These are phyloP conservation scores for Suillus spraguei DNA, from an alignment of 768 basidiomycete genomes.

Conservation along the genomic window DNA sequence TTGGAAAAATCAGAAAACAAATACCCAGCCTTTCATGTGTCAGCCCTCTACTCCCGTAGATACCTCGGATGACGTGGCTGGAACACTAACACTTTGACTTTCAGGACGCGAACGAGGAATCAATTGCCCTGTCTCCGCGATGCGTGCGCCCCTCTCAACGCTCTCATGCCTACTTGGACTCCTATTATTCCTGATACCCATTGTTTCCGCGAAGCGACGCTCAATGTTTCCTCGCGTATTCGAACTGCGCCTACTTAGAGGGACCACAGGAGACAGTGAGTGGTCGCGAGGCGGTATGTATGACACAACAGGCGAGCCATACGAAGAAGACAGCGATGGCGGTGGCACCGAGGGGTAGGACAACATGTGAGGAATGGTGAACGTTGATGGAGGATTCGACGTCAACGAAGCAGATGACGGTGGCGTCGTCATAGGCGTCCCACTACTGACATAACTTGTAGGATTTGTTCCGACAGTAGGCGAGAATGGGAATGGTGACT, in stretches of 20 bases:
- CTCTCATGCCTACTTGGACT: conserved; percentile 55
- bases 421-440: conserved; percentile 74
- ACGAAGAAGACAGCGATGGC: conserved; percentile 77
- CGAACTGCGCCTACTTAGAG: conserved; percentile 56
- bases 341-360: conserved; percentile 86
- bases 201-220: conserved; percentile 30
- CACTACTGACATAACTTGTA: conserved; percentile 56
- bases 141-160: conserved; percentile 63
- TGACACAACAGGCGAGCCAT: conserved; percentile 66
- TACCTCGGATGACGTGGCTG: conserved; percentile 33
- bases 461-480: conserved; percentile 55
- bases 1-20: background rate
- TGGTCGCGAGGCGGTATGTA: conserved; percentile 49
- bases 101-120: conserved; percentile 50
- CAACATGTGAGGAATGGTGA: conserved; percentile 42
- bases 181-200: conserved; percentile 35
- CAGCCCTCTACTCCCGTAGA: conserved; percentile 21
- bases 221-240: conserved; percentile 38
- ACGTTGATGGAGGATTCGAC: conserved; percentile 37
- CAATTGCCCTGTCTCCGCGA: conserved; percentile 70
- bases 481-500: conserved; percentile 71
- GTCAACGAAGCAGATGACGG: conserved; percentile 62
- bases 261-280: conserved; percentile 52
- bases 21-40: background rate
- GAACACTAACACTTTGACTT: conserved; percentile 45